Evolutionary conservation across 2,329 filamentous ascomycete species (phyloP).

Genomic region (Talaromyces verruculosus): DNA sequence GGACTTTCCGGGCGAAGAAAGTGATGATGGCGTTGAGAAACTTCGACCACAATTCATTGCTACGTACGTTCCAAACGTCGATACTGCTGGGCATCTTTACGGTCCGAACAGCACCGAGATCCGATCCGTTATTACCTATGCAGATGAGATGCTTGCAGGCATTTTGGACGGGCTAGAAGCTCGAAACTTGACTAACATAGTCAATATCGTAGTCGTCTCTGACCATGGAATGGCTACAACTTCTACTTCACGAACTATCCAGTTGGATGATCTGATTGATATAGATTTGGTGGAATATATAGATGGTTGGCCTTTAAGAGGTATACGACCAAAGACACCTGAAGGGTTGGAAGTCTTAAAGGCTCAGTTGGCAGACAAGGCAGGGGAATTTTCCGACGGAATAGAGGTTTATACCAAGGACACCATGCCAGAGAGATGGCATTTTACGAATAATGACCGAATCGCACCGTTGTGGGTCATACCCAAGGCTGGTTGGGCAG

Average conservation of each 20-base stretch:
- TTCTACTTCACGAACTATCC: slow-evolving; percentile 73
- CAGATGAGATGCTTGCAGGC: slow-evolving; percentile 76
- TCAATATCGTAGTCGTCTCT: slow-evolving; percentile 94
- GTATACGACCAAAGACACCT: slow-evolving; percentile 74
- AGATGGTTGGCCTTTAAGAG: slow-evolving; percentile 93
- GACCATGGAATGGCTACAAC: slow-evolving; percentile 99
- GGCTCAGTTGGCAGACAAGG: slow-evolving; percentile 55
- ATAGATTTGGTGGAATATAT: slow-evolving; percentile 73
- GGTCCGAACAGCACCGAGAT: slow-evolving; percentile 97
- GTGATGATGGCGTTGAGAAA: slow-evolving; percentile 50
- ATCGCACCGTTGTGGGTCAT: slow-evolving; percentile 96
- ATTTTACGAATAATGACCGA: slow-evolving; percentile 81
- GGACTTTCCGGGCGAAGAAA: slow-evolving; percentile 74
- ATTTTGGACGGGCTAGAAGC: slow-evolving; percentile 74
- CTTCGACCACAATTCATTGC: slow-evolving; percentile 86
- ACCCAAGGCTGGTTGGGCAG: slow-evolving; percentile 87
- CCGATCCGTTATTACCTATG: slow-evolving; percentile 69
- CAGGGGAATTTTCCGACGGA: slow-evolving; percentile 58
- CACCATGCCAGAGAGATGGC: slow-evolving; percentile 89
- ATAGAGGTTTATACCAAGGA: slow-evolving; percentile 84
- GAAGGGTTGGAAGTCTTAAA: slow-evolving; percentile 68
- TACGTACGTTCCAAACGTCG: slow-evolving; percentile 91
- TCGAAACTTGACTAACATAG: slow-evolving; percentile 82
- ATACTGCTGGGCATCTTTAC: slow-evolving; percentile 79
- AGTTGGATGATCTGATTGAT: slow-evolving; percentile 87